Base-by-base conservation (phyloP, 345 rosid genomes). In the Psidium guajava region DNA sequence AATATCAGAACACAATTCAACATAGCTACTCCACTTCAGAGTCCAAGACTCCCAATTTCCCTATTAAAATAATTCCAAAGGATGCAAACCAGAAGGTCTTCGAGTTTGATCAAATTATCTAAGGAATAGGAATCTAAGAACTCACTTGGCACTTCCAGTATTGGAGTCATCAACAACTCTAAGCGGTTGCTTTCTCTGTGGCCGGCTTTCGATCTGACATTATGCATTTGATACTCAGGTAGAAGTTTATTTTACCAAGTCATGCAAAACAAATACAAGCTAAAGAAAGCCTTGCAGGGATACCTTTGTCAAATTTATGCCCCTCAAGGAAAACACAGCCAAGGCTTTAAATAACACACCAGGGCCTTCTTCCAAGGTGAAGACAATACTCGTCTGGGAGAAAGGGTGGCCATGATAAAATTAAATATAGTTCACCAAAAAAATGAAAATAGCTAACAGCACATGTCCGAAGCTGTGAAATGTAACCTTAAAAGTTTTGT, bases 151-250 rank as follows among this genome's bases (percentile, higher is more conserved):
- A 85, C 85, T 89, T 57, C 92, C 93, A 40, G 86, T 91, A 82
- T 92, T 89, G 85, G 91, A 90, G 84, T 91, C 94, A 86, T 91
- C 93, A 28, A 91, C 93, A 6, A 92, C 92, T 87, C 94, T 89
- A 55, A 91, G 61, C 1, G 92, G 93, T 59, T 86, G 84, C 88
- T 90, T 92, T 86, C 92, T 89, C 88, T 89, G 94, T 18, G 94
- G 94, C 59, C 92, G 87, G 85, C 94, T 91, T 89, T 91, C 93
- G 18, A 92, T 92, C 93, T 92, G 87, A 50, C 44, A 86, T 57
- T 15, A 18, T 18, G 54, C 73, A 57, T 81, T 56, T 44, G 14
- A 49, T 59, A n/a, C 20, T n/a, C 47, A 50, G 73, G 50, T 22
- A 61, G 52, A 61, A 81, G 42, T 51, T 53, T 24, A 84, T 42